phyloP scores from a whole-genome alignment of 352 stramenopile genomes.

The Phytophthora fragariaefolia region DNA sequence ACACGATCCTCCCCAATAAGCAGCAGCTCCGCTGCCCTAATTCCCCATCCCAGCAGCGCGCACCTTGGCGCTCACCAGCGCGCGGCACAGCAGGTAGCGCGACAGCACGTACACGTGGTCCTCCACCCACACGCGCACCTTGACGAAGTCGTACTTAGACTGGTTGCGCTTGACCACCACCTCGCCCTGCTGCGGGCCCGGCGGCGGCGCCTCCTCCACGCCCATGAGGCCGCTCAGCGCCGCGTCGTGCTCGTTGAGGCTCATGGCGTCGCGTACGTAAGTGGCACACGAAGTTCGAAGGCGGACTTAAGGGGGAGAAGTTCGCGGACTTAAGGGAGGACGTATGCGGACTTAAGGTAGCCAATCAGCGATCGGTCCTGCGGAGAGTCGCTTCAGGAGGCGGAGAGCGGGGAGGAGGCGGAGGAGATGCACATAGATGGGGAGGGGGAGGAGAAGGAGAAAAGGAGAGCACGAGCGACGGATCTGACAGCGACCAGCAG shows the following conservation, averaged over 20 bases:
- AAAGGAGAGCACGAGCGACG: no score
- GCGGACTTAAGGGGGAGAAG: not conserved
- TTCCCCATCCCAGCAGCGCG: not conserved
- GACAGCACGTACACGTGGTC: conserved; percentile 92
- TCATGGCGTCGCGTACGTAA: conserved; percentile 17
- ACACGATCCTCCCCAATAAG: not conserved
- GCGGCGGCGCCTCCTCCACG: conserved; percentile 43
- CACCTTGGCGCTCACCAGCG: conserved; percentile 87
- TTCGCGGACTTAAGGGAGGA: not conserved
- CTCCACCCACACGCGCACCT: conserved; percentile 90
- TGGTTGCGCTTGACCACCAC: conserved; percentile 83
- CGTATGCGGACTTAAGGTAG: no score
- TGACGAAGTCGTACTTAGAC: conserved; percentile 92
- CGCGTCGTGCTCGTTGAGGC: conserved; percentile 45
- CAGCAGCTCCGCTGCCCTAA: not conserved
- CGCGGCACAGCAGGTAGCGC: conserved; percentile 83
- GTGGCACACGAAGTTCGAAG: not conserved
- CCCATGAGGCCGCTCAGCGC: conserved; percentile 33
- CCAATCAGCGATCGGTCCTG: no score
- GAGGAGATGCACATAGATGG: conserved; percentile 3
- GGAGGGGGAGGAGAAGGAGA: not conserved
- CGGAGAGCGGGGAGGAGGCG: conserved; percentile 3
- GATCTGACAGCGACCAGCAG: no score
- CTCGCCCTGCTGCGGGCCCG: conserved; percentile 43
- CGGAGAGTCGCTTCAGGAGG: no score